Base-by-base conservation (phyloP, 257 asterid genomes). In the Fraxinus anomala region DNA sequence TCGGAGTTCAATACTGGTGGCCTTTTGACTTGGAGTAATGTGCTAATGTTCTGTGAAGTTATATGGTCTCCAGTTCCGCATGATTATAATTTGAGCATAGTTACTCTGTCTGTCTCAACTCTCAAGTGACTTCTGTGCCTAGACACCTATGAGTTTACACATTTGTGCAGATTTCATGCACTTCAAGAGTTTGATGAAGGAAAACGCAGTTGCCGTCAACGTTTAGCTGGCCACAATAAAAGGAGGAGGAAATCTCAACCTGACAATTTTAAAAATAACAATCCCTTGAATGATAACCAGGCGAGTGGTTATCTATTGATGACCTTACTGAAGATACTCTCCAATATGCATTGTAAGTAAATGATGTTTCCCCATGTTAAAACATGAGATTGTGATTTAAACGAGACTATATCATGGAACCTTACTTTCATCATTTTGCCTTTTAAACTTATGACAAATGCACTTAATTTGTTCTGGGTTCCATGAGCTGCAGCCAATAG, bases 121-220 rank as follows among this genome's bases (percentile, higher is more conserved):
- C 10, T 44, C 14, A 51, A 16, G 21, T 51, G 24, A 17, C 17
- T 16, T 2, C 70, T 51, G 19, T 33, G 14, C 40, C 21, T 82
- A 79, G 51, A 47, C 21, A 40, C 70, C 12, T 59, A 59, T 59
- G 31, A 9, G 54, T 63, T 54, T 75, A n/a, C 74, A 49, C 59
- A 37, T 44, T 19, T 68, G 39, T 82, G 54, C 86, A 92, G 97
- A 86, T 92, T 92, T 84, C 97, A 92, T 82, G 87, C 89, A 17
- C 96, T 92, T 78, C 94, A 85, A 79, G 97, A 92, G 90, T 92
- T 92, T 68, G 97, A 92, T 77, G 94, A 92, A 83, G 97, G 95
- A 51, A 92, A 89, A 73, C 82, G 96, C 83, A 91, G 97, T 83
- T 92, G 97, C 42, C 92, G 94, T 13, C 82, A 94, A 56, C 95